phyloP scores from a whole-genome alignment of 2,329 filamentous ascomycete species.

The Diatrype stigma region DNA sequence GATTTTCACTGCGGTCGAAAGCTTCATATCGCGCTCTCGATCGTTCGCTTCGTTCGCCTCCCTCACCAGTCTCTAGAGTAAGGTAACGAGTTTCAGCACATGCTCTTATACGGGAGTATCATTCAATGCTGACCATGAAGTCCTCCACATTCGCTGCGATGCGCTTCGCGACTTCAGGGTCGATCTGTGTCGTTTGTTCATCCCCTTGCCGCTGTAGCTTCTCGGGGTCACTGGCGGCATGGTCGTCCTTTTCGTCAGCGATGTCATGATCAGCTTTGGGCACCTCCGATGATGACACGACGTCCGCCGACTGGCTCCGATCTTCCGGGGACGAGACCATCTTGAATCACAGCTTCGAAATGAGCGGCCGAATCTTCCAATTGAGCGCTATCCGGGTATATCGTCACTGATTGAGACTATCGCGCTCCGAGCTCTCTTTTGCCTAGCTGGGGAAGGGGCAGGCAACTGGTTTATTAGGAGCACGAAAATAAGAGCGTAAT shows the following conservation, averaged over 20 bases:
- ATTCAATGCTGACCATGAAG: slow-evolving; percentile 23
- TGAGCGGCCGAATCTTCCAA: too few species aligned
- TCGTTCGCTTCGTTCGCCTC: slow-evolving; percentile 35
- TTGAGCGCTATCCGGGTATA: too few species aligned
- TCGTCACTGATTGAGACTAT: not conserved
- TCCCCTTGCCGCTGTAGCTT: not conserved
- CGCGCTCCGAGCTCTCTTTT: not conserved
- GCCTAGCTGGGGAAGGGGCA: too few species aligned
- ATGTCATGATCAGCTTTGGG: slow-evolving; percentile 12
- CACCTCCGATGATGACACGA: not conserved
- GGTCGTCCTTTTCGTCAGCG: slow-evolving; percentile 6
- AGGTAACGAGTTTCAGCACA: not conserved
- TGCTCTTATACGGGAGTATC: not conserved
- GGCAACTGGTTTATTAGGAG: not conserved
- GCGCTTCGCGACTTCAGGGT: slow-evolving; percentile 20
- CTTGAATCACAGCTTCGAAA: not conserved
- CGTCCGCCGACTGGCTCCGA: not conserved
- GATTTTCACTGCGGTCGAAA: slow-evolving; percentile 35
- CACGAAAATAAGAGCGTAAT: too few species aligned
- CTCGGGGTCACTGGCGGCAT: slow-evolving; percentile 17
- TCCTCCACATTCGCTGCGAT: slow-evolving; percentile 26
- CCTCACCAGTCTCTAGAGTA: slow-evolving; percentile 23
- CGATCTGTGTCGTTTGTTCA: slow-evolving; percentile 17
- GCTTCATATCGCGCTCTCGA: slow-evolving; percentile 33
- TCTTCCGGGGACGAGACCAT: not conserved